Conservation (phyloP, 108 stramenopile genomes). For the Seminavis robusta region DNA sequence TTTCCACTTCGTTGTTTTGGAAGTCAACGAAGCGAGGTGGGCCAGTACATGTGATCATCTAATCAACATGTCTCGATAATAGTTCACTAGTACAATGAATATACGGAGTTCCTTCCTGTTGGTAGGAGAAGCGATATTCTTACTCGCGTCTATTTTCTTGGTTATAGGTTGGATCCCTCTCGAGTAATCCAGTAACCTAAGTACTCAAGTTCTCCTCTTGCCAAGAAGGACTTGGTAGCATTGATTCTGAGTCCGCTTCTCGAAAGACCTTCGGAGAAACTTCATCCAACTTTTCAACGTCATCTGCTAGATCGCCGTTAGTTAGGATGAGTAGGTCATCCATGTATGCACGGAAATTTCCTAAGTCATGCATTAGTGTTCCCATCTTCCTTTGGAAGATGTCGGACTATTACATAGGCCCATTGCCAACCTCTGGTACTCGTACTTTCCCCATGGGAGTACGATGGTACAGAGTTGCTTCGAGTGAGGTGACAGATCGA, state of each 20-base stretch:
- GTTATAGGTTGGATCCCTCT: constrained; percentile 1
- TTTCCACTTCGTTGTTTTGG: background rate
- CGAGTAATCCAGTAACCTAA: constrained; percentile 6
- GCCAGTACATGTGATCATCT: constrained; percentile 16
- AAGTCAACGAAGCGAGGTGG: constrained; percentile 7
- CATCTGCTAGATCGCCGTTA: constrained; percentile 8
- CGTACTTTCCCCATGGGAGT: constrained; percentile 37
- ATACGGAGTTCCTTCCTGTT: constrained; percentile 7
- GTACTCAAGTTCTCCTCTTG: constrained; percentile 4
- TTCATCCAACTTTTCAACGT: constrained; percentile 5
- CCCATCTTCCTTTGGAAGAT: constrained; percentile 30
- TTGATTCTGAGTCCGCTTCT: constrained; percentile 17
- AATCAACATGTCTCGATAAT: too few species aligned
- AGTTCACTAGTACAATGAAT: constrained; percentile 17
- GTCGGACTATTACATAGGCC: constrained; percentile 16
- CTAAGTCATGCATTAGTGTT: constrained; percentile 10
- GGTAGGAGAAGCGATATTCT: background rate
- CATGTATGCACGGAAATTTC: constrained; percentile 10
- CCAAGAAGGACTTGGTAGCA: constrained; percentile 17
- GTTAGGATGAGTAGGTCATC: constrained; percentile 29
- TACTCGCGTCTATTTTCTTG: constrained; percentile 11
- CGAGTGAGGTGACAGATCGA: constrained; percentile 7
- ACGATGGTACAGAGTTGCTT: constrained; percentile 19
- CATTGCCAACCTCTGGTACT: constrained; percentile 24
- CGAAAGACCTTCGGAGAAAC: constrained; percentile 6